Percentiles rank a stretch among this genome's conserved stretches.
Evolutionary conservation across 2,329 filamentous ascomycete genomes (phyloP).

Genomic region (Plenodomus tracheiphilus): DNA sequence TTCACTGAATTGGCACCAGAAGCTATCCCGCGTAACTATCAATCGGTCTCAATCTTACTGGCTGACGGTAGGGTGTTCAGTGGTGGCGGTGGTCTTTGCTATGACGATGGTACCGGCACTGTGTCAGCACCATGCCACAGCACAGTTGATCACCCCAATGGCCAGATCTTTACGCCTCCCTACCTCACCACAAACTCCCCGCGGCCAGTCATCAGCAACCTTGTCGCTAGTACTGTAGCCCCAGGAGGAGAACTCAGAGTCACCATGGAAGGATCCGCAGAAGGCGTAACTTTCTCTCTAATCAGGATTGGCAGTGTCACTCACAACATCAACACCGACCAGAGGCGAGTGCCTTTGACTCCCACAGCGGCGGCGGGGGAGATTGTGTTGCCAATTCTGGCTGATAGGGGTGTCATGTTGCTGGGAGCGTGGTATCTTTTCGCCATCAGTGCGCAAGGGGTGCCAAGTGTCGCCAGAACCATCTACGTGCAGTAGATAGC

Average conservation of each 20-base stretch:
- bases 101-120: slow-evolving; percentile 12
- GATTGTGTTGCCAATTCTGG: slow-evolving; percentile 11
- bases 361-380: slow-evolving; percentile 3
- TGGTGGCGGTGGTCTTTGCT: slow-evolving; percentile 25
- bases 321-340: slow-evolving; percentile 27
- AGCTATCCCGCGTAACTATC: slow-evolving; percentile 23
- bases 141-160: slow-evolving; percentile 51
- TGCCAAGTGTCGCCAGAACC: slow-evolving; percentile 21
- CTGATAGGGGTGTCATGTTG: slow-evolving; percentile 14
- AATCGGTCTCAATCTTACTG: slow-evolving; percentile 25
- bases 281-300: slow-evolving; percentile 14
- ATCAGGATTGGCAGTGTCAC: slow-evolving; percentile 27
- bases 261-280: slow-evolving; percentile 11
- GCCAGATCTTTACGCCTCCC: slow-evolving; percentile 57
- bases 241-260: slow-evolving; percentile 17
- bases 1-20: slow-evolving; percentile 20
- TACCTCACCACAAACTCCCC: slow-evolving; percentile 52
- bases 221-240: slow-evolving; percentile 5
- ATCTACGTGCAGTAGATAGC: slow-evolving; percentile 8
- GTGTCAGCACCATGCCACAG: slow-evolving; percentile 50
- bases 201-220: slow-evolving; percentile 15
- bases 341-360: slow-evolving; percentile 20
- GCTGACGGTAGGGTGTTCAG: slow-evolving; percentile 24
- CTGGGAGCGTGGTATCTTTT: slow-evolving; percentile 26
- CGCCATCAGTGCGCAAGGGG: slow-evolving; percentile 15